Percentiles rank a stretch among this genome's conserved stretches.
These are phyloP conservation scores for Leucosporidium creatinivorum DNA, from an alignment of 768 basidiomycete genomes.

Conservation along the genomic window DNA sequence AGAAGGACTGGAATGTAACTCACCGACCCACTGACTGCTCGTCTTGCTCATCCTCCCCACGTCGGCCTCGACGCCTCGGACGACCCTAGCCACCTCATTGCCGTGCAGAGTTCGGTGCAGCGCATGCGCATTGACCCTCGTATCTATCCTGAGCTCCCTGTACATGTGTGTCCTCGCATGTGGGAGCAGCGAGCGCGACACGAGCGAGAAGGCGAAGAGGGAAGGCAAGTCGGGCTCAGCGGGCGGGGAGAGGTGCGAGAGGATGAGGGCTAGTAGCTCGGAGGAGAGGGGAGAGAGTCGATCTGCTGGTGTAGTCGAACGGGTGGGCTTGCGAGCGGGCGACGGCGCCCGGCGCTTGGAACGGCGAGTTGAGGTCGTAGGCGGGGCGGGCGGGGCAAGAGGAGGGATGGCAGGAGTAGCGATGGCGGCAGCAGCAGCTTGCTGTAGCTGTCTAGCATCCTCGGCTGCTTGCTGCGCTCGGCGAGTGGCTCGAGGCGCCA, in stretches of 20 bases:
- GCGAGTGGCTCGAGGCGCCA: too few relatives aligned
- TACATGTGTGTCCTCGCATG: slow-evolving; percentile 21
- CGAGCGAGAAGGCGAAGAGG: not conserved
- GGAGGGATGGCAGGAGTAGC: too few relatives aligned
- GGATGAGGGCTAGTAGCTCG: slow-evolving; percentile 24
- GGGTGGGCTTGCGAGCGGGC: too few relatives aligned
- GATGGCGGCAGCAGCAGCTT: too few relatives aligned
- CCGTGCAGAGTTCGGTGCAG: slow-evolving; percentile 30
- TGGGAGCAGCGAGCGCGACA: not conserved
- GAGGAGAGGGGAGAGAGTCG: slow-evolving; percentile 18
- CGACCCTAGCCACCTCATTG: slow-evolving; percentile 3
- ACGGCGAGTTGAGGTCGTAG: too few relatives aligned
- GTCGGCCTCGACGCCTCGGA: slow-evolving; percentile 17
- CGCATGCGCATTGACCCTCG: slow-evolving; percentile 28
- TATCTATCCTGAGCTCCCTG: slow-evolving; percentile 17
- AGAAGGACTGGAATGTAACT: not conserved
- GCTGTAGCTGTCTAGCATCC: too few relatives aligned
- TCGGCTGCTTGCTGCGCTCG: too few relatives aligned
- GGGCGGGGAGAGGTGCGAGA: slow-evolving; percentile 9
- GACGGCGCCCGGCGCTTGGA: too few relatives aligned
- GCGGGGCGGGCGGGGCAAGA: too few relatives aligned
- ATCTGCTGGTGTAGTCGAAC: slow-evolving; percentile 5
- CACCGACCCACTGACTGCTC: slow-evolving; percentile 28
- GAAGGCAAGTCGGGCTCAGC: slow-evolving; percentile 6
- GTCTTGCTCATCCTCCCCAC: slow-evolving; percentile 26